phyloP scores from a whole-genome alignment of 257 asterid genomes.

The Rhazya stricta region DNA sequence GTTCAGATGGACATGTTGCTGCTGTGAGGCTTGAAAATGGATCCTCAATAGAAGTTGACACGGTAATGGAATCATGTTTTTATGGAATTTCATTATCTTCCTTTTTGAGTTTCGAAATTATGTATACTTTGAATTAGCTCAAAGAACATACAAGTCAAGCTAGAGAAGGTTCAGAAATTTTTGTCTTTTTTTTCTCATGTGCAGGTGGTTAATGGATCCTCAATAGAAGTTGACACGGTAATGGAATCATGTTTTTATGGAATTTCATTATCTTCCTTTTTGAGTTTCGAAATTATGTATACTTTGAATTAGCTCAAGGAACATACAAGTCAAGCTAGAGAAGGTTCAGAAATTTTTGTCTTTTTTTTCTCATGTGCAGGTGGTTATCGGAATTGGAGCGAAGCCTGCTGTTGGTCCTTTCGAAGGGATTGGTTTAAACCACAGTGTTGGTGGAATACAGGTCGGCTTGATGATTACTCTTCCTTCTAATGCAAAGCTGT shows the following conservation, averaged over 20 bases:
- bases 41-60: slow-evolving; percentile 70
- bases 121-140: background rate
- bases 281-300: background rate
- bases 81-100: background rate
- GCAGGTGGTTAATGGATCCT: slow-evolving; percentile 88
- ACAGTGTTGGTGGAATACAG: slow-evolving; percentile 84
- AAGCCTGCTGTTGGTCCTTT: slow-evolving; percentile 83
- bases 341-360: slow-evolving; percentile 2
- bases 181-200: slow-evolving; percentile 17
- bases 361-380: slow-evolving; percentile 42
- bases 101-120: background rate
- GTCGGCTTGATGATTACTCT: slow-evolving; percentile 25
- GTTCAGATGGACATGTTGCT: slow-evolving; percentile 69
- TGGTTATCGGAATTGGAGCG: slow-evolving; percentile 89
- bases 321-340: background rate
- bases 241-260: background rate
- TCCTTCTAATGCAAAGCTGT: background rate
- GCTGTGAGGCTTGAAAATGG: slow-evolving; percentile 73
- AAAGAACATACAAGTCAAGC: background rate
- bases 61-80: slow-evolving; percentile 35
- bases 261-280: background rate
- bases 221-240: no score
- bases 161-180: background rate
- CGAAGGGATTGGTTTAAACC: slow-evolving; percentile 64
- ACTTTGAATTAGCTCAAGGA: background rate